Conservation (phyloP, 116 monocot genomes). For the Cymodocea nodosa region DNA sequence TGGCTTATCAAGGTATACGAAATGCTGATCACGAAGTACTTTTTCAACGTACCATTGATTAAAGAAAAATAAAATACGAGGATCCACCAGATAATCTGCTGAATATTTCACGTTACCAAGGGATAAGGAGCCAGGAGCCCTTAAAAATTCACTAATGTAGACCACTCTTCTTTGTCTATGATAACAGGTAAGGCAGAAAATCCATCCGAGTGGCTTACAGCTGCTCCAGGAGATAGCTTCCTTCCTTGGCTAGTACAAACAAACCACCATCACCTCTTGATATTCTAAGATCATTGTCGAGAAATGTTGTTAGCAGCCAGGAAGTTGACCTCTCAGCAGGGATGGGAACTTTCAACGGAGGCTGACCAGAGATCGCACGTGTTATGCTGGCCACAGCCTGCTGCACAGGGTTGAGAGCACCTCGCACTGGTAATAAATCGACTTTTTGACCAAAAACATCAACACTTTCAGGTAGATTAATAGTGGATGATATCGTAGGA, state of each 20-base stretch:
- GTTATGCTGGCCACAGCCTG: constrained; percentile 42
- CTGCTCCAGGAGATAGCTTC: constrained; percentile 64
- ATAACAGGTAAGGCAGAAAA: no score
- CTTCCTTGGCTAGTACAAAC: constrained; percentile 88
- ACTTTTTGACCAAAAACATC: constrained; percentile 76
- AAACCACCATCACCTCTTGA: constrained; percentile 32
- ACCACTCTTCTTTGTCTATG: no score
- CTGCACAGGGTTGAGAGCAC: constrained; percentile 50
- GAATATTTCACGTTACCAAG: no score
- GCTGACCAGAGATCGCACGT: constrained; percentile 52
- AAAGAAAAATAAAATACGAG: no score
- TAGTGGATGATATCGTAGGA: constrained; percentile 53
- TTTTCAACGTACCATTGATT: no score
- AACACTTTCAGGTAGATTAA: constrained; percentile 48
- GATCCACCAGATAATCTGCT: no score
- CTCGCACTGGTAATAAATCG: constrained; percentile 40
- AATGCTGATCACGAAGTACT: no score
- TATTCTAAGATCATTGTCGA: constrained; percentile 22
- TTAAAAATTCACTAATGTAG: no score
- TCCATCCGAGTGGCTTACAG: neutral
- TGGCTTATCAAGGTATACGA: no score
- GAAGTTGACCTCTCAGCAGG: constrained; percentile 43
- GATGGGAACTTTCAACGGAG: constrained; percentile 66
- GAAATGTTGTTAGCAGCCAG: constrained; percentile 21
- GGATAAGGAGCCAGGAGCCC: no score